Percentiles rank a stretch among this genome's conserved stretches.
These are phyloP conservation scores for Penstemon davidsonii DNA, from an alignment of 257 asterid genomes.

Conservation along the genomic window DNA sequence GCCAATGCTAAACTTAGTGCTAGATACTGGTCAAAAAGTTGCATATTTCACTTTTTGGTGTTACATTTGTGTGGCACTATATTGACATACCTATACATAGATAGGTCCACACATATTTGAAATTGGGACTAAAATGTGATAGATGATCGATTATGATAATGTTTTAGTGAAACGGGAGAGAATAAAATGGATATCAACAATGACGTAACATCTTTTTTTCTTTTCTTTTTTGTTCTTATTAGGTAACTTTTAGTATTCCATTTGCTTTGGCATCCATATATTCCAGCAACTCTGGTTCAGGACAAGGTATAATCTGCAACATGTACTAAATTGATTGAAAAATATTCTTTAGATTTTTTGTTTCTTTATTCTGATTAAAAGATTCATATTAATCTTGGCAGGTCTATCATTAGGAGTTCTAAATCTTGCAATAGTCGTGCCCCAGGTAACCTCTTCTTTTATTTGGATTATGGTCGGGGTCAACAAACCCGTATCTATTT, in stretches of 20 bases:
- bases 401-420: conserved; percentile 81
- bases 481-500: background rate
- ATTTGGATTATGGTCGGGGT: background rate
- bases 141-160: too few relatives aligned
- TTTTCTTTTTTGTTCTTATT: conserved; percentile 13
- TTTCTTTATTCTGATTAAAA: background rate
- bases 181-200: too few relatives aligned
- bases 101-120: too few relatives aligned
- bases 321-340: background rate
- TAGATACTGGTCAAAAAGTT: too few relatives aligned
- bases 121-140: too few relatives aligned
- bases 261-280: conserved; percentile 93
- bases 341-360: too few relatives aligned
- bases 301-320: conserved; percentile 60
- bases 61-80: too few relatives aligned
- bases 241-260: conserved; percentile 83
- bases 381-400: conserved; percentile 25
- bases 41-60: too few relatives aligned
- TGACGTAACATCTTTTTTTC: background rate
- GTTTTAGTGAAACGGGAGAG: background rate
- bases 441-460: conserved; percentile 51
- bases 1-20: too few relatives aligned
- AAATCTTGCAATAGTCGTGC: conserved; percentile 76
- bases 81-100: too few relatives aligned
- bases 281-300: conserved; percentile 71